A percentile compares a stretch with the other conserved stretches of the same genome.
Conservation (phyloP, 108 stramenopile species). For the Cylindrotheca closterium region DNA sequence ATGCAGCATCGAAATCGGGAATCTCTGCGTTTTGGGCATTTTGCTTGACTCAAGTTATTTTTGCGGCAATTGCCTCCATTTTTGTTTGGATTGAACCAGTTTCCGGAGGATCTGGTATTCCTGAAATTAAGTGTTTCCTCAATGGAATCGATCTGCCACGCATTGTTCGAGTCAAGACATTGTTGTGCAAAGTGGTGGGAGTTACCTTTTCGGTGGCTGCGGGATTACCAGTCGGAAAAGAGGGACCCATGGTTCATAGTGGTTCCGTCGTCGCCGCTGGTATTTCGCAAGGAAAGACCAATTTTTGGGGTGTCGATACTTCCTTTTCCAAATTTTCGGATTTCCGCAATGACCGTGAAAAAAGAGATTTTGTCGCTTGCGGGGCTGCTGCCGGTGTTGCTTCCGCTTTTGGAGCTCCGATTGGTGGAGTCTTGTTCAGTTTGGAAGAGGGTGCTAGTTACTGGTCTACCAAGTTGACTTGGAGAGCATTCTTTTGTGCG, state of each 20-base stretch:
- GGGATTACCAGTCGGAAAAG: conserved; percentile 96
- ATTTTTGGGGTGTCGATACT: conserved; percentile 87
- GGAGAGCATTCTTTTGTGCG: conserved; percentile 97
- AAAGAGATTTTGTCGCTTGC: conserved; percentile 95
- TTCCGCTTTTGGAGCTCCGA: conserved; percentile 95
- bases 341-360: conserved; percentile 89
- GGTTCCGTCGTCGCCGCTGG: conserved; percentile 82
- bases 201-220: conserved; percentile 92
- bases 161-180: conserved; percentile 89
- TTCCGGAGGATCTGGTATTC: conserved; percentile 94
- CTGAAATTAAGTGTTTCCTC: conserved; percentile 96
- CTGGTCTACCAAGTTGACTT: conserved; percentile 96
- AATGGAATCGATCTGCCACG: conserved; percentile 93
- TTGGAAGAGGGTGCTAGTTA: conserved; percentile 96
- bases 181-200: conserved; percentile 93
- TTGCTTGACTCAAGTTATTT: conserved; percentile 76
- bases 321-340: conserved; percentile 90
- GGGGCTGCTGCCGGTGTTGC: conserved; percentile 95
- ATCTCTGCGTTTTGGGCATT: conserved; percentile 70
- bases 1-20: conserved; percentile 23
- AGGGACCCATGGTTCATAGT: conserved; percentile 94
- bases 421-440: conserved; percentile 95
- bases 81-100: conserved; percentile 88
- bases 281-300: conserved; percentile 88
- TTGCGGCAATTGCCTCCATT: conserved; percentile 74